Base-by-base conservation (phyloP, 2,329 filamentous ascomycete genomes). In the Dactylonectria estremocensis region DNA sequence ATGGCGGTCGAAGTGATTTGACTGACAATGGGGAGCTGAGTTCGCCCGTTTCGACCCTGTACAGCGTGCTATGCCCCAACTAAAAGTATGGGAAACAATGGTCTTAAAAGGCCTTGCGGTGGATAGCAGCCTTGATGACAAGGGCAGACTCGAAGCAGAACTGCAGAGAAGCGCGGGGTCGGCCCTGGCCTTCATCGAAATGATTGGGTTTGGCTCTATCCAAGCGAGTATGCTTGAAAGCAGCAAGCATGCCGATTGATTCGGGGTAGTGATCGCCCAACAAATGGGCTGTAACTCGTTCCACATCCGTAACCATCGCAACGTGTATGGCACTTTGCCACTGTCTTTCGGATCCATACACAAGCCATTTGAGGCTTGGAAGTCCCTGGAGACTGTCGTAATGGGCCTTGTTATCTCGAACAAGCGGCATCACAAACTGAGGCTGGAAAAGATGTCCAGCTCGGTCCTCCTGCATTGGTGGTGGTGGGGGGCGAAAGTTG, bases 311-410 rank as follows among this genome's bases (percentile, higher is more conserved):
- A 7, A 71, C 16, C 43, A 75, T 50, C 2, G 74, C 72, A 1
- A 50, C 33, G 11, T 66, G 11, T 18, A 67, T 69, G 0, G 64
- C 66, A 70, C 14, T 43, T 16, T 3, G 9, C 3, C 2, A 11
- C 1, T 49, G 14, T n/a, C 14, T n/a, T 43, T 43, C 40, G n/a
- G 14, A 6, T 14, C 14, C 14, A 43, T n/a, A n/a, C 16, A 43
- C 7, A 6, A 43, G 40, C 14, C 5, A 14, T 43, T 57, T 43
- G 9, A 81, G 68, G 2, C 61, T 66, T 1, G 79, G 79, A 0
- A 82, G 73, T 0, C 67, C 66, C 22, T 76, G 75, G 2, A 82
- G 24, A 0, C 76, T 80, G 40, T 82, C 80, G 0, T 37, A n/a
- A 11, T 74, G 68, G 0, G 61, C 3, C 55, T 80, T 82, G 7